Evolutionary conservation across 148 eudicot genomes (phyloP), one percentile per base, ranked within the genome.

Genomic region (Silene conica): DNA sequence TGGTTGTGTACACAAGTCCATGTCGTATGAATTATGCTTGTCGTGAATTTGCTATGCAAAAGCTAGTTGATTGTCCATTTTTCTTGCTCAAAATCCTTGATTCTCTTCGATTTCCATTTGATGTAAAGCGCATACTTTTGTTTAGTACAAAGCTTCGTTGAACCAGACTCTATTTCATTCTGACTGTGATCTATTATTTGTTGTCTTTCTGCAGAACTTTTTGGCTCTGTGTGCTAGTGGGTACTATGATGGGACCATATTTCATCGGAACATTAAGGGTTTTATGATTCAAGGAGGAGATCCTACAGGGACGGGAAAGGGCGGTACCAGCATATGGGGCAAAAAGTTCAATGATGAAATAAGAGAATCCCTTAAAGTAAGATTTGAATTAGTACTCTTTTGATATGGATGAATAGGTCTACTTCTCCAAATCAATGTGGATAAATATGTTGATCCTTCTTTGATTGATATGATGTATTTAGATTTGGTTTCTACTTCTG

Each of bases 241-340:
- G 46, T 94, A 88, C 78, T 94, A 94, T 74, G 98, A 94, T 71
- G 93, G 96, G 52, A 94, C 97, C 73, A 88, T 90, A 82, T 94
- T 94, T 72, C 98, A 94, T 77, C 90, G 98, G 65, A 94, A 94
- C 74, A 94, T 94, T 41, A 94, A 94, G 80, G 98, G 98, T 57
- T 94, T 94, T 77, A 94, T 94, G 98, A 92, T 94, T 82, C 98
- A 94, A 88, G 98, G 97, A 61, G 98, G 98, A 71, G 98, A 94
- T 74, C 98, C 97, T 8, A 94, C 93, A 1, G 95, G 92, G 41
- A 94, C 96, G 20, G 97, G 98, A 72, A 94, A 92, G 89, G 98
- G 98, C 43, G 98, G 98, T 73, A 94, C 87, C 48, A 94, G 98
- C 76, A 89, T 94, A 81, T 94, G 98, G 98, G 92, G 92, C 31